phyloP scores from a whole-genome alignment of 2,329 filamentous ascomycete species.

The Phialophora expanda region DNA sequence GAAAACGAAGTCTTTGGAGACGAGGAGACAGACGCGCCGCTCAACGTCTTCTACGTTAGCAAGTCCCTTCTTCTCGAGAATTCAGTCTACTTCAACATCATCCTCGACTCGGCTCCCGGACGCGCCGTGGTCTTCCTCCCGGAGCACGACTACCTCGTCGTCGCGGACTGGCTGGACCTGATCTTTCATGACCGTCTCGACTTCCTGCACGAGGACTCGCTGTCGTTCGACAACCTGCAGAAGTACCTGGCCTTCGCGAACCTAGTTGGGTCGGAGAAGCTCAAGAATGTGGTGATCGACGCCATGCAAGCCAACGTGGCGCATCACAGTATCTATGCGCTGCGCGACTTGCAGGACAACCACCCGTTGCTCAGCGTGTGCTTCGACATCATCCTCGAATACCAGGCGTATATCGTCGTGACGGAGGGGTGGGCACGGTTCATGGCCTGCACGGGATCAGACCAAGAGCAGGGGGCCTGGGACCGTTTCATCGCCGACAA shows the following conservation, averaged over 20 bases:
- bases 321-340: neutral
- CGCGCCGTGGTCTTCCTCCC: conserved; percentile 12
- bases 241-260: conserved; percentile 19
- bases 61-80: conserved; percentile 21
- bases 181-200: conserved; percentile 7
- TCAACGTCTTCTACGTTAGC: conserved; percentile 30
- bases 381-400: conserved; percentile 21
- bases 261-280: conserved; percentile 17
- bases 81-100: conserved; percentile 22
- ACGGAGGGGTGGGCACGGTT: conserved; percentile 9
- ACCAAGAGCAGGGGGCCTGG: neutral
- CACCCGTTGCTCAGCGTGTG: neutral
- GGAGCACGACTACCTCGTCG: conserved; percentile 7
- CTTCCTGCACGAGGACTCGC: neutral
- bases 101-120: conserved; percentile 19
- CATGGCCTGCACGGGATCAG: neutral
- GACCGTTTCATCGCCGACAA: neutral
- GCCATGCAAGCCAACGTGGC: conserved; percentile 11
- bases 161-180: conserved; percentile 21
- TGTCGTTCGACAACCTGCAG: neutral
- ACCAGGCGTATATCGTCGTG: conserved; percentile 18
- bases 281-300: conserved; percentile 24
- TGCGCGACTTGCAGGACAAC: conserved; percentile 4
- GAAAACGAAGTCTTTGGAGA: conserved; percentile 14
- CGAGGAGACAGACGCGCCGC: neutral